Conservation (phyloP, 1,284 basidiomycete genomes). For the Sanguinoderma infundibulare region DNA sequence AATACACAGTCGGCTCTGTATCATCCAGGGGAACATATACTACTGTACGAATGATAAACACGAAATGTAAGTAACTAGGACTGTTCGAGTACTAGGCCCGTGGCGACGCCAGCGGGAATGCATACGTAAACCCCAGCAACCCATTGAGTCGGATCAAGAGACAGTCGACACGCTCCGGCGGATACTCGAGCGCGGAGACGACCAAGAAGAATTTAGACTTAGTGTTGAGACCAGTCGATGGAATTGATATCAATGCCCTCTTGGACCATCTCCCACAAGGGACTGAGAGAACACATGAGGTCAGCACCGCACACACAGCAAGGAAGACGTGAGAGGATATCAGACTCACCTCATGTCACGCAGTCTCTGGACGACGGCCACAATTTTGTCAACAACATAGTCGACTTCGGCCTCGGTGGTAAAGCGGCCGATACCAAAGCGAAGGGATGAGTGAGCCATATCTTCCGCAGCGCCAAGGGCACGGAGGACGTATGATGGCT, state of each 20-base stretch:
- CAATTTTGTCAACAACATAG: slow-evolving; percentile 90
- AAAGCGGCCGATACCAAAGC: slow-evolving; percentile 98
- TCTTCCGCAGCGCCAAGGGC: slow-evolving; percentile 97
- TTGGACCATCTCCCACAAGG: slow-evolving; percentile 98
- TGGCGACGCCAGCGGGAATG: neutral
- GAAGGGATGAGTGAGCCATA: slow-evolving; percentile 97
- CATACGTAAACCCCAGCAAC: neutral
- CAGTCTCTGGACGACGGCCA: slow-evolving; percentile 79
- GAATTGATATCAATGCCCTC: slow-evolving; percentile 94
- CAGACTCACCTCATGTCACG: slow-evolving; percentile 71
- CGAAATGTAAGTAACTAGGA: neutral
- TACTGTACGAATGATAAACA: slow-evolving; percentile 7
- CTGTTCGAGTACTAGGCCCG: neutral
- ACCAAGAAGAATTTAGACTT: slow-evolving; percentile 4
- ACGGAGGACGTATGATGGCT: slow-evolving; percentile 97
- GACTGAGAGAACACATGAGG: slow-evolving; percentile 48
- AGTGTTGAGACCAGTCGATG: slow-evolving; percentile 90
- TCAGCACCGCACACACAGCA: neutral
- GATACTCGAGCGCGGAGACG: neutral
- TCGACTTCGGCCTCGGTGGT: slow-evolving; percentile 98
- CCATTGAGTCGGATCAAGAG: neutral
- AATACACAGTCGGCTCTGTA: slow-evolving; percentile 12
- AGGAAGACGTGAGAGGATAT: slow-evolving; percentile 2
- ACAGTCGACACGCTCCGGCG: neutral
- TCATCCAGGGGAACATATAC: slow-evolving; percentile 22